These are phyloP conservation scores for Plasmodium knowlesi DNA, from an alignment of 169 alveolate species.

Conservation along the genomic window DNA sequence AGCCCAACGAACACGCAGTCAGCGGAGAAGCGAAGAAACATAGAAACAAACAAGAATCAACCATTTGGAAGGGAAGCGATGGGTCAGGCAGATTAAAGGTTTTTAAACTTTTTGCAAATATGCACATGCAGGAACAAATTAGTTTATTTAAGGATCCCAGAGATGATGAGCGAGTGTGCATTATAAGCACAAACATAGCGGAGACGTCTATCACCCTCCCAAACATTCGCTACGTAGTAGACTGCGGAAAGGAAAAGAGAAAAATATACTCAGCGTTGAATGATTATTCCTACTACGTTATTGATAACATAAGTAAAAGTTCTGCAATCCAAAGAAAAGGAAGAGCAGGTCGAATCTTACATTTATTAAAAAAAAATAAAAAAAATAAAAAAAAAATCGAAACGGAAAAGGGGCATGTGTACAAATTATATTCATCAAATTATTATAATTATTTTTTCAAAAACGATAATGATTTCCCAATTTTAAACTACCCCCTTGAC, in stretches of 20 bases:
- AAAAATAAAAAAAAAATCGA: constrained; percentile 67
- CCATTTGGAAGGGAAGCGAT: constrained; percentile 83
- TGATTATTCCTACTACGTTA: constrained; percentile 90
- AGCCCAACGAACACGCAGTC: constrained; percentile 26
- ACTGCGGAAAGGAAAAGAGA: constrained; percentile 96
- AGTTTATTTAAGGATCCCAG: constrained; percentile 88
- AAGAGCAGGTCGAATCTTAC: constrained; percentile 96
- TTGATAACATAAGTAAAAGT: constrained; percentile 92
- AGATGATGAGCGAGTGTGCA: constrained; percentile 93
- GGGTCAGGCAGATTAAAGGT: constrained; percentile 82
- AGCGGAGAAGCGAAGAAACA: constrained; percentile 32
- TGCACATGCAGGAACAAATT: constrained; percentile 81
- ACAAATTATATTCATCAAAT: constrained; percentile 73
- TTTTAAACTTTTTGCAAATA: constrained; percentile 90
- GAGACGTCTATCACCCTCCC: constrained; percentile 99
- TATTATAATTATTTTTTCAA: constrained; percentile 72
- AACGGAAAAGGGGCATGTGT: constrained; percentile 75
- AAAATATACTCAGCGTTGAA: constrained; percentile 89
- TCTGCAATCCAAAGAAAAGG: constrained; percentile 98
- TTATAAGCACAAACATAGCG: constrained; percentile 99
- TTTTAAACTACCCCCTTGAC: constrained; percentile 70
- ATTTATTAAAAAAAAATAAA: constrained; percentile 71
- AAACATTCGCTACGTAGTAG: constrained; percentile 95
- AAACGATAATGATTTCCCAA: constrained; percentile 70
- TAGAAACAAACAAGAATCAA: constrained; percentile 36